These are phyloP conservation scores for Salix arbutifolia DNA, from an alignment of 345 rosid genomes.

Conservation along the genomic window DNA sequence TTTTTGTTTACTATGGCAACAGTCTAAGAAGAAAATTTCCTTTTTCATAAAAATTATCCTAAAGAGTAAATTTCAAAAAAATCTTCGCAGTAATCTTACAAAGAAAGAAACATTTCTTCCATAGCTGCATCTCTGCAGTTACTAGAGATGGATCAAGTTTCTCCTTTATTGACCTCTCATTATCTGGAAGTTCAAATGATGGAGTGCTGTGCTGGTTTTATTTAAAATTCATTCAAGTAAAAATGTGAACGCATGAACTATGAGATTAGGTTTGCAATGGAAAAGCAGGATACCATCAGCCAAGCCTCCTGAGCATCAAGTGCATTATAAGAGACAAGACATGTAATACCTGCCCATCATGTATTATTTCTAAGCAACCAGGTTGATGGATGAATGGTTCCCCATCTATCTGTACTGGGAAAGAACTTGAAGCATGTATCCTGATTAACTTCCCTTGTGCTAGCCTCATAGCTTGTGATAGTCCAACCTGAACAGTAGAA, in stretches of 20 bases:
- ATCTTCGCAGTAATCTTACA: neutral
- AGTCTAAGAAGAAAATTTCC: neutral
- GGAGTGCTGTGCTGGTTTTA: neutral
- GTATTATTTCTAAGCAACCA: neutral
- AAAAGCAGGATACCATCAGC: neutral
- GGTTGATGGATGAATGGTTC: neutral
- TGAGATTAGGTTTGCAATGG: neutral
- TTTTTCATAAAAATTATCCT: neutral
- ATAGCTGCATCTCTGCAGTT: neutral
- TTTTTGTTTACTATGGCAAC: neutral
- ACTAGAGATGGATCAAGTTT: neutral
- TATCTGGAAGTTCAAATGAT: neutral
- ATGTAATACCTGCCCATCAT: neutral
- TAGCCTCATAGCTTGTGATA: neutral
- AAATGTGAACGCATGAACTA: neutral
- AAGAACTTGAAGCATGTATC: neutral
- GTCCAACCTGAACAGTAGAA: neutral
- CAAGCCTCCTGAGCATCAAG: neutral
- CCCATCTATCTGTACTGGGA: neutral
- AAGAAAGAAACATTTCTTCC: neutral
- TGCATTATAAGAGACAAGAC: neutral
- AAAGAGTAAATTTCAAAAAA: neutral
- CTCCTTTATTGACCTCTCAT: neutral
- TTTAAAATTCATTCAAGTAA: neutral
- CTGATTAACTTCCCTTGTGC: neutral